Evolutionary conservation across 129 eudicot species (phyloP), one percentile per base, ranked within the genome.

Genomic region (Dittrichia graveolens): DNA sequence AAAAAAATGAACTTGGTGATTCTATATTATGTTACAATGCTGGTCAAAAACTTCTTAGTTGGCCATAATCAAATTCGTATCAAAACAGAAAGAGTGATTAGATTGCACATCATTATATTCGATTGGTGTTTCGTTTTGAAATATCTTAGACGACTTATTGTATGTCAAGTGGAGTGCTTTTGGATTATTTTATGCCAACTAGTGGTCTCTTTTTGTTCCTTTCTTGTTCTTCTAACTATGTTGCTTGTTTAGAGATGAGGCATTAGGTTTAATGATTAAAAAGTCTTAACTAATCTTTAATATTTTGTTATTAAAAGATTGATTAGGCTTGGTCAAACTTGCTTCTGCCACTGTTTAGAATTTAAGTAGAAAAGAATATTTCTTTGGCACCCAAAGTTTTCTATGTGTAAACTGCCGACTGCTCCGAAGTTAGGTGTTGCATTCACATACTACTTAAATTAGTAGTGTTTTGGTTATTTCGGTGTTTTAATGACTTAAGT

Each of bases 321-420:
- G 75, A 39, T 37, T 76, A 39, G 44, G 40, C 50, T 69, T 49
- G 81, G 75, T 77, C 76, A 69, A 49, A 24, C 70, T 14, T 77
- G 19, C 59, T 58, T 46, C 18, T 13, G 12, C 61, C 50, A 13
- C 38, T 16, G 52, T 38, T 46, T 48, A 57, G 16, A 18, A 46
- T 42, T 65, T 40, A 13, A 5, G 5, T 4, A 55, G 41, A 45
- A 55, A 76, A 40, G 31, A 39, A 37, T 57, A 69, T 45, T 46
- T 75, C 55, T 42, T 52, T 53, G 72, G 49, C 45, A 72, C 64
- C 41, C 7, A 14, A 50, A 52, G 67, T 75, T 75, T n/a, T n/a
- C n/a, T n/a, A n/a, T 34, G 40, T 75, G 42, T 55, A 8, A 39
- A n/a, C n/a, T n/a, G n/a, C n/a, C n/a, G n/a, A n/a, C n/a, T n/a